These are phyloP conservation scores for Leccinum uliginosum DNA, from an alignment of 768 basidiomycete species.

Conservation along the genomic window DNA sequence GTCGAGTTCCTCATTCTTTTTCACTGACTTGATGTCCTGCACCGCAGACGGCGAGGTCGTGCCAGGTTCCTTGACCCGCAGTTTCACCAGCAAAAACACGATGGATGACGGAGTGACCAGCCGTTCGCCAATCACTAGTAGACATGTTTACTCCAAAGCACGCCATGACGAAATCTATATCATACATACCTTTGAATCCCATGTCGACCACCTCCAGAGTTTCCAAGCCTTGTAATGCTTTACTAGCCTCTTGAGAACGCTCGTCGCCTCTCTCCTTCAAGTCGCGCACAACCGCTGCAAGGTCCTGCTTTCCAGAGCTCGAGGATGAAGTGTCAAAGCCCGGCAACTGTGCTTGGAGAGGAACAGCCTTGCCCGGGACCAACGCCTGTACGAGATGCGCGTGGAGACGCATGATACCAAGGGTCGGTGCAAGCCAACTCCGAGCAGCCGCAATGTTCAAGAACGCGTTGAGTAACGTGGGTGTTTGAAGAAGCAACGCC, in stretches of 20 bases:
- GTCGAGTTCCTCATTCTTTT: constrained; percentile 57
- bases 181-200: constrained; percentile 71
- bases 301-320: constrained; percentile 20
- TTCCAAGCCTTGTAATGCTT: constrained; percentile 67
- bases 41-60: constrained; percentile 28
- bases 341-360: constrained; percentile 72
- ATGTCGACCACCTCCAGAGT: constrained; percentile 76
- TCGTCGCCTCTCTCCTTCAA: constrained; percentile 17
- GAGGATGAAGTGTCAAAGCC: constrained; percentile 47
- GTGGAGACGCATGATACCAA: constrained; percentile 78
- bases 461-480: constrained; percentile 71
- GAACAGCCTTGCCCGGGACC: constrained; percentile 44
- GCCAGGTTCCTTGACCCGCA: constrained; percentile 63
- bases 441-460: constrained; percentile 80
- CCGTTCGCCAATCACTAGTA: constrained; percentile 83
- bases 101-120: constrained; percentile 84
- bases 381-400: constrained; percentile 83
- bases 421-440: constrained; percentile 81
- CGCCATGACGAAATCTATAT: background rate
- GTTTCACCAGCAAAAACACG: constrained; percentile 80
- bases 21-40: constrained; percentile 40
- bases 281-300: constrained; percentile 13
- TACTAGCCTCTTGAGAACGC: constrained; percentile 34
- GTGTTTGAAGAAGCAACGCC: constrained; percentile 64
- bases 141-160: constrained; percentile 2